Base-by-base conservation (phyloP, 495 filamentous ascomycete genomes). In the Lichina pygmaea region DNA sequence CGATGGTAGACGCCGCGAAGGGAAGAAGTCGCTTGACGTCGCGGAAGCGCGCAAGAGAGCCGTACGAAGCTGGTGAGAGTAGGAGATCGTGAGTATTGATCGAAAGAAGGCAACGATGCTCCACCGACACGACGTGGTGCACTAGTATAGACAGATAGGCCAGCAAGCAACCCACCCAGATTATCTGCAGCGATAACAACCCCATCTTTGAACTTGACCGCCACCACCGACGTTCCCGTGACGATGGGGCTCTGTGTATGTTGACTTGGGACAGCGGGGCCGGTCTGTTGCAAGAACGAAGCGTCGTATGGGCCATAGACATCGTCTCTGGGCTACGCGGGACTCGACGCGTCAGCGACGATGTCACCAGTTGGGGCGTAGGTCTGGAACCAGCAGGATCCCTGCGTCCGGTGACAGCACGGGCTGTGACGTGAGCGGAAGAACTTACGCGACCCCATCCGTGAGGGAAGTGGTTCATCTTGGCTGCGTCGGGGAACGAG, bases 101-200 rank as follows among this genome's bases (percentile, higher is more conserved):
- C 24, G 4, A 24, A 1, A 24, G 24, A 24, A 24, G 24, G 24
- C 24, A 4, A 24, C 24, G 4, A 24, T 2, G 24, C 24, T 24
- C 24, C 24, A 24, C 24, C 24, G 4, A 1, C 24, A 24, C 24
- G 24, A 24, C 36, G 13, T 39, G 11, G 6, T 11, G 3, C 36
- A 39, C 36, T 6, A 39, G 11, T 39, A 5, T 39, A 15, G 36
- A 15, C 3, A 39, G 2, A 39, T 11, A 39, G 36, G 2, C 36
- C 36, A 11, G 13, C 2, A 5, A 39, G 36, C 10, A 44, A 52
- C 60, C 42, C 67, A 93, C 86, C 86, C 47, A 97, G 65, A 63
- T 95, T 95, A 62, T 97, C 89, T 49, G 91, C 83, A 44, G 85
- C 89, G 57, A 97, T 85, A 50, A 85, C 86, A 44, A 95, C 84